These are phyloP conservation scores for Fonsecaea pedrosoi DNA, from an alignment of 2,329 filamentous ascomycete genomes.

Conservation along the genomic window DNA sequence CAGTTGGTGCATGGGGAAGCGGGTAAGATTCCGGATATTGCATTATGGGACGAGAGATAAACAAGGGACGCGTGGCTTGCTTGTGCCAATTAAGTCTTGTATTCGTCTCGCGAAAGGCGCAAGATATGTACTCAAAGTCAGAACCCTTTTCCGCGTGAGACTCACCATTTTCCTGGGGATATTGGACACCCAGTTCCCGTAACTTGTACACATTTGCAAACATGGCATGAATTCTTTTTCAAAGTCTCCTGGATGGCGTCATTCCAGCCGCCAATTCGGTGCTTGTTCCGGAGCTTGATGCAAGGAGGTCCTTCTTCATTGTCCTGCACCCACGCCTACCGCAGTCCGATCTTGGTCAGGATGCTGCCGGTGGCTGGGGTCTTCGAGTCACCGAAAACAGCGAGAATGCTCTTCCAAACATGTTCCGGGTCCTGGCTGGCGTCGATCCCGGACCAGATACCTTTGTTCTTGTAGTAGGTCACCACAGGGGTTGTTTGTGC, in stretches of 20 bases:
- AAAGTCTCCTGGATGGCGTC: constrained; percentile 11
- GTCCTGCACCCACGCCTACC: constrained; percentile 19
- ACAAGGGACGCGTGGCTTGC: constrained; percentile 2
- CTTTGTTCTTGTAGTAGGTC: constrained; percentile 94
- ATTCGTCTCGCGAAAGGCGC: constrained; percentile 32
- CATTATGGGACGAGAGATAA: neutral
- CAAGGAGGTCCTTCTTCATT: constrained; percentile 1
- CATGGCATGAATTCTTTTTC: constrained; percentile 23
- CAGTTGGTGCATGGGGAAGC: neutral
- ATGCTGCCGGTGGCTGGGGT: constrained; percentile 51
- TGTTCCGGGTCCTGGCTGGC: constrained; percentile 94
- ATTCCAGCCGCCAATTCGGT: constrained; percentile 23
- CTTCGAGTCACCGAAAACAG: constrained; percentile 75
- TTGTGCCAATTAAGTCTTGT: constrained; percentile 22
- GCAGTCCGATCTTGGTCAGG: constrained; percentile 61
- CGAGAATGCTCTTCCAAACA: constrained; percentile 92
- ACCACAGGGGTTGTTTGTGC: constrained; percentile 91
- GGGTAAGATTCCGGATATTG: constrained; percentile 3
- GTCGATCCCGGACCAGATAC: constrained; percentile 95
- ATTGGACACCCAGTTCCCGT: constrained; percentile 27
- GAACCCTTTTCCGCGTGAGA: constrained; percentile 27
- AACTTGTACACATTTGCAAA: constrained; percentile 36
- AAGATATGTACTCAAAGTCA: constrained; percentile 34
- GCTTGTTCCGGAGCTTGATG: constrained; percentile 13
- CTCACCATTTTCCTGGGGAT: constrained; percentile 27